Percentiles rank a stretch among this genome's conserved stretches.
Conservation (phyloP, 2,329 filamentous ascomycete species). For the Emmonsia crescens region DNA sequence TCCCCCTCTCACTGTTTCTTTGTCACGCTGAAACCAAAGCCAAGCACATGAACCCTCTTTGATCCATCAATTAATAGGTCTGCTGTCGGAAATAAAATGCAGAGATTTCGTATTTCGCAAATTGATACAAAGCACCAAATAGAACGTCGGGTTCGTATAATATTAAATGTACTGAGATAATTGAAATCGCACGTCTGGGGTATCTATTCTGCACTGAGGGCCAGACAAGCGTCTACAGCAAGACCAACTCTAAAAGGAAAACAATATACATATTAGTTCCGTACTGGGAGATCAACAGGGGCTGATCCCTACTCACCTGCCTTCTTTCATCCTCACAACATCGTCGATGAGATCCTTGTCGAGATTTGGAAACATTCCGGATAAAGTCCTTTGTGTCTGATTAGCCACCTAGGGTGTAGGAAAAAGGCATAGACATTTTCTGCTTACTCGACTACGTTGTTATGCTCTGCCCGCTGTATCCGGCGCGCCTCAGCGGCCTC, state of each 20-base stretch:
- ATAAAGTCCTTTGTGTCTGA: constrained; percentile 50
- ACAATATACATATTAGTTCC: background rate
- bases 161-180: background rate
- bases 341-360: constrained; percentile 93
- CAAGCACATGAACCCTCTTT: background rate
- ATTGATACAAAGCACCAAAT: background rate
- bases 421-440: background rate
- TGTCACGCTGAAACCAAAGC: too few species aligned
- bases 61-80: background rate
- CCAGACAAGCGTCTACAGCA: constrained; percentile 77
- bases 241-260: constrained; percentile 54
- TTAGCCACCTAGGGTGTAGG: background rate
- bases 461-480: constrained; percentile 73
- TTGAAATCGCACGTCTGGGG: background rate
- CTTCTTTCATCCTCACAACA: constrained; percentile 91
- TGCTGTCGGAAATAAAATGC: background rate
- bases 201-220: constrained; percentile 43
- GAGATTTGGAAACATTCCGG: constrained; percentile 92
- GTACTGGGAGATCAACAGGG: background rate
- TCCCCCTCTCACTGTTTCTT: background rate
- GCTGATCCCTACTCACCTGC: constrained; percentile 52
- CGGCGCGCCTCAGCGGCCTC: constrained; percentile 79
- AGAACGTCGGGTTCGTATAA: background rate
- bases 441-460: constrained; percentile 68
- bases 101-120: background rate